phyloP scores from a whole-genome alignment of 202 grass and related monocot genomes.

The Dendrocalamus latiflorus region DNA sequence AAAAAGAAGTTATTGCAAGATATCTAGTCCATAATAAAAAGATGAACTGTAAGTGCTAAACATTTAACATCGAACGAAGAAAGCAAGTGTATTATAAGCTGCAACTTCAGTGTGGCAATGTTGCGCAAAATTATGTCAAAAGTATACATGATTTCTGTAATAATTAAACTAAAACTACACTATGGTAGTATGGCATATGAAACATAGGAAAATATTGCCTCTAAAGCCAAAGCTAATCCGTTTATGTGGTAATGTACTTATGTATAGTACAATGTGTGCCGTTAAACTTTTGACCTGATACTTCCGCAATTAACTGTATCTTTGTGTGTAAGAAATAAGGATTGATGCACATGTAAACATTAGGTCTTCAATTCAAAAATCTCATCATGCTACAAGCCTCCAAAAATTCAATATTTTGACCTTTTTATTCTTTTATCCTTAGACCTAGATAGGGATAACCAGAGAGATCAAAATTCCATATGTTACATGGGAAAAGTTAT shows the following conservation, averaged over 20 bases:
- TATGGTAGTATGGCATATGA: too few species aligned
- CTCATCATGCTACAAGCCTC: not conserved
- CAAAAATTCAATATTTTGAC: not conserved
- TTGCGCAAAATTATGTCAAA: not conserved
- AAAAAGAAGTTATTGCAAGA: not conserved
- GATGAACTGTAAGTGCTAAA: not conserved
- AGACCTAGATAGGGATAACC: constrained; percentile 9
- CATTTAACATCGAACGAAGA: not conserved
- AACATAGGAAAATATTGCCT: too few species aligned
- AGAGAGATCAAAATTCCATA: not conserved
- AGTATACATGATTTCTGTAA: not conserved
- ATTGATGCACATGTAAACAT: not conserved
- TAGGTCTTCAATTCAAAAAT: not conserved
- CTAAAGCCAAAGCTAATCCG: too few species aligned
- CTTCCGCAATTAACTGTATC: not conserved
- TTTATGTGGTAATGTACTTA: too few species aligned
- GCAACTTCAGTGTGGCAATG: not conserved
- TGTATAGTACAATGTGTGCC: not conserved
- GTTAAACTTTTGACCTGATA: not conserved
- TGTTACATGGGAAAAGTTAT: not conserved
- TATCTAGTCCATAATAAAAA: not conserved
- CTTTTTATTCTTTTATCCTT: not conserved
- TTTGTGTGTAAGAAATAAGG: not conserved
- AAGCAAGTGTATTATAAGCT: not conserved
- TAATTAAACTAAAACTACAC: not conserved